phyloP scores from a whole-genome alignment of 257 asterid genomes.

The Salvia rosmarinus region DNA sequence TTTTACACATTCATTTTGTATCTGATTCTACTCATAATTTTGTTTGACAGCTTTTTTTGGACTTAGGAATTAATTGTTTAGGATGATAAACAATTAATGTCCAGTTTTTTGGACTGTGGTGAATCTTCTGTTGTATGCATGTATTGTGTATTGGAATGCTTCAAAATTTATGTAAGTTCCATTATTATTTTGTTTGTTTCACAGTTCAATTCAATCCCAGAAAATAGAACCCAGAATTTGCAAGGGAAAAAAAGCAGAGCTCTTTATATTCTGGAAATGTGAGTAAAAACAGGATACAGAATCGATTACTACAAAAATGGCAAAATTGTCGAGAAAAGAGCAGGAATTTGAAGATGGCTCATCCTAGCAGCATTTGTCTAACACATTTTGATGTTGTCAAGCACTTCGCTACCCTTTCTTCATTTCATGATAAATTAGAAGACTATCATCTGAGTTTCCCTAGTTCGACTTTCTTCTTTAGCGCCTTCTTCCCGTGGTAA shows the following conservation, averaged over 20 bases:
- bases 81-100: background rate
- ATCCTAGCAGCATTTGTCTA: conserved; percentile 26
- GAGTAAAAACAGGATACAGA: conserved; percentile 8
- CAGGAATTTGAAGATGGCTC: conserved; percentile 25
- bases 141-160: background rate
- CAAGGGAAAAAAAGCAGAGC: background rate
- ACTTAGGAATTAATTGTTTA: conserved; percentile 6
- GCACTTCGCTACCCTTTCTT: conserved; percentile 21
- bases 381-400: conserved; percentile 27
- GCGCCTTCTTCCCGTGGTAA: conserved; percentile 84
- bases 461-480: conserved; percentile 75
- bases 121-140: background rate
- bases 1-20: background rate
- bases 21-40: conserved; percentile 6
- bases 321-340: conserved; percentile 34
- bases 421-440: conserved; percentile 21
- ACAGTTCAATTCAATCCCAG: background rate
- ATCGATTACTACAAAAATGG: conserved; percentile 18
- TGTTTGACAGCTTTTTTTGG: background rate
- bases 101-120: background rate
- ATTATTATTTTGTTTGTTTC: background rate
- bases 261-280: background rate
- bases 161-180: background rate
- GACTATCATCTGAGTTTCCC: conserved; percentile 66
- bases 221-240: background rate